Conservation (phyloP, 306 rosid species). For the Albizia julibrissin region DNA sequence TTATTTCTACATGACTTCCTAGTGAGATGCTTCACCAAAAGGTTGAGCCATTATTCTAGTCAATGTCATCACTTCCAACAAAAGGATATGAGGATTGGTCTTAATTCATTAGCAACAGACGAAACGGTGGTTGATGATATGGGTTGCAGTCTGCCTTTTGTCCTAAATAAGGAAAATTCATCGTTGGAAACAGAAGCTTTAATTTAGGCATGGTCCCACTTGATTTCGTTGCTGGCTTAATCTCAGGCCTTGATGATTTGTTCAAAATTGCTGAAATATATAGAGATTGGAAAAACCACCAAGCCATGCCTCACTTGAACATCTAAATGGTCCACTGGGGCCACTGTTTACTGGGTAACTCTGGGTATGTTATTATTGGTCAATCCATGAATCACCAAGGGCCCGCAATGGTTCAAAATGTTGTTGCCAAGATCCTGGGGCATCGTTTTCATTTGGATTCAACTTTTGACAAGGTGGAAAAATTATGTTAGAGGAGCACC, state of each 20-base stretch:
- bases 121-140: conserved; percentile 32
- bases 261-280: conserved; percentile 49
- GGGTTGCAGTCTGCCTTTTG: conserved; percentile 34
- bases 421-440: conserved; percentile 25
- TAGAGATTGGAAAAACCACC: conserved; percentile 53
- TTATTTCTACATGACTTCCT: neutral
- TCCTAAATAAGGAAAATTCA: conserved; percentile 34
- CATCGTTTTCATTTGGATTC: conserved; percentile 16
- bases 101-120: conserved; percentile 29
- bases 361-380: conserved; percentile 28
- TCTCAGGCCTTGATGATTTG: conserved; percentile 68
- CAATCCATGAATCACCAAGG: conserved; percentile 30
- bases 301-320: conserved; percentile 34
- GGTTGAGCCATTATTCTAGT: conserved; percentile 41
- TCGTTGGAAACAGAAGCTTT: conserved; percentile 43
- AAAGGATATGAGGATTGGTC: conserved; percentile 49
- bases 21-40: conserved; percentile 49
- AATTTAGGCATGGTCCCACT: conserved; percentile 42
- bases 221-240: conserved; percentile 48
- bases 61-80: conserved; percentile 35
- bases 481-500: conserved; percentile 28
- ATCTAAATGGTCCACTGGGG: conserved; percentile 25
- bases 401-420: conserved; percentile 18
- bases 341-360: conserved; percentile 27
- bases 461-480: conserved; percentile 7